Base-by-base conservation (phyloP, 805 yeast species). In the Saturnispora dispora region DNA sequence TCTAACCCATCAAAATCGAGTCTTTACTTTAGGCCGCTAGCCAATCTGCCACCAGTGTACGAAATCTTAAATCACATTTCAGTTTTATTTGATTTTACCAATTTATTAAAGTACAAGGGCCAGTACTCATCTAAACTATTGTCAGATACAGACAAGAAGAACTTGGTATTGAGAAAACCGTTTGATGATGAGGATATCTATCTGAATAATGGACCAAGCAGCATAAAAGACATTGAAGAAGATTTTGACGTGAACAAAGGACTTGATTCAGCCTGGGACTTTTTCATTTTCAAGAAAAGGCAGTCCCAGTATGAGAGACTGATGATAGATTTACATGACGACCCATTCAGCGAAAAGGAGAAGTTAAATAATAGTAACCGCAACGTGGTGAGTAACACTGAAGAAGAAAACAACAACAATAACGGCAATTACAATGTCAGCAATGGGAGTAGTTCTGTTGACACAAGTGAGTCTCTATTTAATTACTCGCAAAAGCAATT, bases 301-400 rank as follows among this genome's bases (percentile, higher is more conserved):
- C 79, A 76, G 58, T 73, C 80, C 46, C 79, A 75, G 56, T 77
- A 75, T 56, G 81, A 78, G 53, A 57, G 81, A 41, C 57, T 67
- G 15, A 57, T 75, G 51, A 66, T 74, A 17, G 69, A 75, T 51
- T 65, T 60, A 32, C 68, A 70, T 39, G 53, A 37, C 32, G 59
- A 53, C 46, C 52, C 57, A 47, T 55, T 53, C 13, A 37, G 46
- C 30, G 30, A 40, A 35, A 50, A 49, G 35, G 22, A 35, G 11
- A 23, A 27, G 15, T 37, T 39, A 27, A 42, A 42, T 35, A n/a
- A 36, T 9, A 30, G 10, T 30, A 9, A 13, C n/a, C 8, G 10
- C 13, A 30, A 13, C 15, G 33, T 30, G 33, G 33, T 30, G 33
- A 35, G 20, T 36, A 33, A 28, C 7, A 22, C 37, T 22, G 41